phyloP scores from a whole-genome alignment of 305 asterid genomes.

The Lippia alba region DNA sequence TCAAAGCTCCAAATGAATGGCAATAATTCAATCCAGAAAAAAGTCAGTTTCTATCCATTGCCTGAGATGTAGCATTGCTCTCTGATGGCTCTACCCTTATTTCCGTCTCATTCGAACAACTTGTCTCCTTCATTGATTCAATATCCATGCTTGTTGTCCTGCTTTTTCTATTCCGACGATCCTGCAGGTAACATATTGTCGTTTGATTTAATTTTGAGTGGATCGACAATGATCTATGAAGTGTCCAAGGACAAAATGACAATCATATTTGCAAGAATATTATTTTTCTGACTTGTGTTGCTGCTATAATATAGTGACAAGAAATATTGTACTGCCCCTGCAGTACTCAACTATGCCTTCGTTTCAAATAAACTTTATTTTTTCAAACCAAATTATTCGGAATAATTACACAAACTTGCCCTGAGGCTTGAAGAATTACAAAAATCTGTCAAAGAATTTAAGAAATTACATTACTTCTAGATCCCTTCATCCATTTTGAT shows the following conservation, averaged over 20 bases:
- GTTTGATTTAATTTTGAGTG: neutral
- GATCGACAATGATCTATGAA: neutral
- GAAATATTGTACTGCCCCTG: neutral
- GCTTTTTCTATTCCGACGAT: constrained; percentile 76
- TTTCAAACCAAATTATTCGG: too few relatives aligned
- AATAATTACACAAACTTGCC: too few relatives aligned
- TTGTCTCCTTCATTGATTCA: constrained; percentile 66
- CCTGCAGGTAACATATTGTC: constrained; percentile 46
- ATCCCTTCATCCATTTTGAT: too few relatives aligned
- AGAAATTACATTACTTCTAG: too few relatives aligned
- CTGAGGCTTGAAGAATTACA: too few relatives aligned
- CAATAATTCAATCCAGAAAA: constrained; percentile 37
- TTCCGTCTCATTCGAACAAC: constrained; percentile 60
- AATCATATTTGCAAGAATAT: neutral
- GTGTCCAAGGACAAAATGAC: neutral
- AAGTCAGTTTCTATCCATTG: constrained; percentile 51
- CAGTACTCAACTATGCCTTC: neutral
- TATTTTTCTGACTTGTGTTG: neutral
- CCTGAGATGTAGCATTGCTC: constrained; percentile 54
- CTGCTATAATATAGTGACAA: neutral
- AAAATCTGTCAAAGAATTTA: too few relatives aligned
- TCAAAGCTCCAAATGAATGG: constrained; percentile 33
- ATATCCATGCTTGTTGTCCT: constrained; percentile 81
- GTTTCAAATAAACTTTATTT: too few relatives aligned
- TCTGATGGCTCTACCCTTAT: constrained; percentile 51